Conservation (phyloP, 1,139 yeast species). For the Pichia sp. region DNA sequence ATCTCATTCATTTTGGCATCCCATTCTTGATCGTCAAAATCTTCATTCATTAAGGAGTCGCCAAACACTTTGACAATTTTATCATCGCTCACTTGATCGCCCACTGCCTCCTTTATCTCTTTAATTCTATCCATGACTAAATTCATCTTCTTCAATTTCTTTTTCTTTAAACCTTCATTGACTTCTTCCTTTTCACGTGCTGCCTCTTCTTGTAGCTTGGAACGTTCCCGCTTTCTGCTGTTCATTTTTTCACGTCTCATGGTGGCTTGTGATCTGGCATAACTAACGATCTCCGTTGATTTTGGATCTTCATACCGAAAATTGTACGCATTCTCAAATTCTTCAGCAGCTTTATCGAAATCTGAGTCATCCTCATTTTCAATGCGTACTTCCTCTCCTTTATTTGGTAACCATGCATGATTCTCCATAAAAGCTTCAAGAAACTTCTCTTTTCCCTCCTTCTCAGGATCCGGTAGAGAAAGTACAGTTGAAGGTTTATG, state of each 20-base stretch:
- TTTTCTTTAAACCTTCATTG: constrained; percentile 62
- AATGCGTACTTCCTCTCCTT: constrained; percentile 35
- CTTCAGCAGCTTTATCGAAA: constrained; percentile 88
- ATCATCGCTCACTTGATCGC: constrained; percentile 65
- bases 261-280: constrained; percentile 94
- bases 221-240: constrained; percentile 79
- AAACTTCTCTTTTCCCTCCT: constrained; percentile 57
- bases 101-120: constrained; percentile 78
- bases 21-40: constrained; percentile 91
- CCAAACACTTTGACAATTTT: constrained; percentile 63
- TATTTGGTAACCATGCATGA: constrained; percentile 85
- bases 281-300: constrained; percentile 88
- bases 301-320: constrained; percentile 92
- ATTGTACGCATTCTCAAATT: constrained; percentile 88
- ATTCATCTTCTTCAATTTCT: constrained; percentile 71
- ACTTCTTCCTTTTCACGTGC: constrained; percentile 50
- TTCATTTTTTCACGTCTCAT: constrained; percentile 75
- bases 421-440: constrained; percentile 65
- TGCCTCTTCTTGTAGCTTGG: constrained; percentile 55
- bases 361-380: constrained; percentile 74
- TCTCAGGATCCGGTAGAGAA: constrained; percentile 62
- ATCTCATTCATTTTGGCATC: constrained; percentile 80
- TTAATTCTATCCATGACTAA: constrained; percentile 73
- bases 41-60: constrained; percentile 73
- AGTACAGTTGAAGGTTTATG: constrained; percentile 18